Conservation (phyloP, 202 grass and related monocot genomes). For the Brachypodium distachyon region DNA sequence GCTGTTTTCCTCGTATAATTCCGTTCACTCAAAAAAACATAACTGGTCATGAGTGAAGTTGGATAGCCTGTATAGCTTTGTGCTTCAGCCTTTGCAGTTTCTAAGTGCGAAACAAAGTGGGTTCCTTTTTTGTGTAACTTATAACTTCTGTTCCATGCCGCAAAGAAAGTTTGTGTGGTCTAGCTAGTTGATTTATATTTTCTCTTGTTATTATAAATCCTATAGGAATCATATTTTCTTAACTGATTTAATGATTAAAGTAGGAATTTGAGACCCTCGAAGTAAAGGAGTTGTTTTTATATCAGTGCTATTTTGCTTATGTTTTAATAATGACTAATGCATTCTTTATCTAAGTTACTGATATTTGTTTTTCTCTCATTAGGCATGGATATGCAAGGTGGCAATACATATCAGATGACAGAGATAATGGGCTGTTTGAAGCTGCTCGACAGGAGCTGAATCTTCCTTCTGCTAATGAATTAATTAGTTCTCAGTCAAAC, state of each 20-base stretch:
- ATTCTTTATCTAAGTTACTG: conserved; percentile 9
- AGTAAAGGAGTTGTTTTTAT: background rate
- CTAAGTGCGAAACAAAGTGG: background rate
- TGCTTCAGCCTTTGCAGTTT: background rate
- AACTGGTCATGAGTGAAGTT: background rate
- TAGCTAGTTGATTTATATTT: background rate
- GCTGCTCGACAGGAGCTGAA: conserved; percentile 64
- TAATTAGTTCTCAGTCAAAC: conserved; percentile 38
- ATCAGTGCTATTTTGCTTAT: background rate
- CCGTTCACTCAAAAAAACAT: background rate
- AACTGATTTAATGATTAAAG: conserved; percentile 9
- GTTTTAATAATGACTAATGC: background rate
- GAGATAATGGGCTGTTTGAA: conserved; percentile 62
- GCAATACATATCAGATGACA: conserved; percentile 91
- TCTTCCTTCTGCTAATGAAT: conserved; percentile 54
- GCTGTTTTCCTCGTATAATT: background rate
- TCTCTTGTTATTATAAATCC: background rate
- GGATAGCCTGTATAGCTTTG: background rate
- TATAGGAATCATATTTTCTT: background rate
- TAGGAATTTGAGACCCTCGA: background rate
- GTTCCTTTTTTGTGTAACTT: background rate
- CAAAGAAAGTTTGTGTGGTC: background rate
- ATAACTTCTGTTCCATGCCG: background rate
- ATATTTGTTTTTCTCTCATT: conserved; percentile 15
- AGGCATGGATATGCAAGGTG: conserved; percentile 99